A percentile compares a stretch with the other conserved stretches of the same genome.
Conservation (phyloP, 352 stramenopile genomes). For the Saprolegnia diclina region DNA sequence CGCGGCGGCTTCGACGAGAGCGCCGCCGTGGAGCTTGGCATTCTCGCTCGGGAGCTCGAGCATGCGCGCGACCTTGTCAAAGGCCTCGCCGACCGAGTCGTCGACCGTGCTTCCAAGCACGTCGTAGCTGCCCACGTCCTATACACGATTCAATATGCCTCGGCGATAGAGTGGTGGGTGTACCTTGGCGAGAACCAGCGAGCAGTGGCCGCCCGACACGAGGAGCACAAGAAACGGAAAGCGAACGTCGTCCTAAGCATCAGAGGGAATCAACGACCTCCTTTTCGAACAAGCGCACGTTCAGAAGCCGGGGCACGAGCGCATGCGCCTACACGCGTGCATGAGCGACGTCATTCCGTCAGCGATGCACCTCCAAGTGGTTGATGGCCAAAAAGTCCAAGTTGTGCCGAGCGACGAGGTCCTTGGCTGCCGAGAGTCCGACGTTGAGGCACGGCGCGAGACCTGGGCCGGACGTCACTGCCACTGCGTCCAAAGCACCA, state of each 20-base stretch:
- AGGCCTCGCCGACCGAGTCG: slow-evolving; percentile 97
- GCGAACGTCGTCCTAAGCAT: slow-evolving; percentile 36
- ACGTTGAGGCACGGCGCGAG: slow-evolving; percentile 97
- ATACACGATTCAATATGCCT: slow-evolving; percentile 28
- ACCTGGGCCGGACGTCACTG: slow-evolving; percentile 94
- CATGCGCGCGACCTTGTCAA: slow-evolving; percentile 97
- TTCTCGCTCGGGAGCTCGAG: slow-evolving; percentile 73
- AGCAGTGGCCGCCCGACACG: slow-evolving; percentile 98
- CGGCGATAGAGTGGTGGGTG: not conserved
- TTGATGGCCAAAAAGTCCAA: slow-evolving; percentile 96
- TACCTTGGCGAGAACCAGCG: slow-evolving; percentile 88
- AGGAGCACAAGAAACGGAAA: slow-evolving; percentile 97
- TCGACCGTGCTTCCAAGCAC: slow-evolving; percentile 96
- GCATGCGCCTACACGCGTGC: slow-evolving; percentile 81
- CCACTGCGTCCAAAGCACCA: slow-evolving; percentile 90
- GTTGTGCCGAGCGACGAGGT: slow-evolving; percentile 80
- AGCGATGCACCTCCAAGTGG: slow-evolving; percentile 88
- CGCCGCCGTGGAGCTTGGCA: slow-evolving; percentile 76
- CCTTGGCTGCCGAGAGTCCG: slow-evolving; percentile 72
- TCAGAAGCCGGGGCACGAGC: slow-evolving; percentile 88
- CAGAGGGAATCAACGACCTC: slow-evolving; percentile 28
- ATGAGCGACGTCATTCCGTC: not conserved
- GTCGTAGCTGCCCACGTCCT: slow-evolving; percentile 89
- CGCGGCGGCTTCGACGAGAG: slow-evolving; percentile 92
- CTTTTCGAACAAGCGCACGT: slow-evolving; percentile 33